Percentiles rank a stretch among this genome's conserved stretches.
Conservation (phyloP, 306 rosid genomes). For the Hippophae rhamnoides region DNA sequence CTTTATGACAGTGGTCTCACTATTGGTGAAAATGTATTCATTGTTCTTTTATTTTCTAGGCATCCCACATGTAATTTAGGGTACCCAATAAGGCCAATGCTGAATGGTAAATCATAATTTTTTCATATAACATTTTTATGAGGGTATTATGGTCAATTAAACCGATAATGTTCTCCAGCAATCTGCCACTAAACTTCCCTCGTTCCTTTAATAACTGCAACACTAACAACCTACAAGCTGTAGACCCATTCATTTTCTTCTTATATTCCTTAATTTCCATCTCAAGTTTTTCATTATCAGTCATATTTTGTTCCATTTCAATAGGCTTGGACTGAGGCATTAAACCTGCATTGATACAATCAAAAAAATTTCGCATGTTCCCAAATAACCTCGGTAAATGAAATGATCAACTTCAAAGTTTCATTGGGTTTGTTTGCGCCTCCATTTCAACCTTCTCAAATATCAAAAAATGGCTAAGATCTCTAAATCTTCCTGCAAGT, state of each 20-base stretch:
- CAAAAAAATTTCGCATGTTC: constrained; percentile 63
- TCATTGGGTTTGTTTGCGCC: constrained; percentile 82
- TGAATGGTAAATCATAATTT: too few species aligned
- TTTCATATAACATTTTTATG: too few species aligned
- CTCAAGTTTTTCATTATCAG: constrained; percentile 85
- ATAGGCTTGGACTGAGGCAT: constrained; percentile 69
- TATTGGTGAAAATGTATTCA: too few species aligned
- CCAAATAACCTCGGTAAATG: constrained; percentile 85
- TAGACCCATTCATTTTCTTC: constrained; percentile 65
- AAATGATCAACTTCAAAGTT: constrained; percentile 43
- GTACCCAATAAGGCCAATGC: too few species aligned
- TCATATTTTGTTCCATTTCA: constrained; percentile 86
- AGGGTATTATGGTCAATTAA: too few species aligned
- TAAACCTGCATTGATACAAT: constrained; percentile 75
- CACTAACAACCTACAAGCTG: constrained; percentile 70
- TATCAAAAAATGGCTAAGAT: constrained; percentile 73
- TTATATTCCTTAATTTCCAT: constrained; percentile 82
- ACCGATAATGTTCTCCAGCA: constrained; percentile 54
- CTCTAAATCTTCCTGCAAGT: constrained; percentile 84
- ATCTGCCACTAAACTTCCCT: constrained; percentile 77
- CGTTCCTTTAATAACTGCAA: constrained; percentile 52
- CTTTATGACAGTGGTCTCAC: too few species aligned
- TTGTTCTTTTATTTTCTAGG: too few species aligned
- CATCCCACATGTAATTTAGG: too few species aligned
- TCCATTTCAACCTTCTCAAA: constrained; percentile 93